Percentiles rank a stretch among this genome's conserved stretches.
Conservation (phyloP, 1,284 basidiomycete species). For the Ustilago vetiveriae region DNA sequence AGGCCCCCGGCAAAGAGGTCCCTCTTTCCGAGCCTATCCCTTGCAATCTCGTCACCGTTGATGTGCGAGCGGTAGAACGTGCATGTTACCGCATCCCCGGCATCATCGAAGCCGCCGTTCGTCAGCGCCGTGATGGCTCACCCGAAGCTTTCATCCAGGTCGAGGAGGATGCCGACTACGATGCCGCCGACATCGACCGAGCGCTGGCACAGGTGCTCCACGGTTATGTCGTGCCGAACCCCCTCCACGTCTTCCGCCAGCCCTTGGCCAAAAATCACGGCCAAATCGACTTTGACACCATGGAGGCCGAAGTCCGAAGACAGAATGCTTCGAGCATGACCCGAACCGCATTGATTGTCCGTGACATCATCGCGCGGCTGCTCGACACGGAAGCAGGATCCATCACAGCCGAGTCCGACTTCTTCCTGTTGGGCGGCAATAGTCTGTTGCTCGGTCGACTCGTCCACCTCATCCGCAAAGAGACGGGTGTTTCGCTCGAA, state of each 20-base stretch:
- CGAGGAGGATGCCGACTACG: conserved; percentile 66
- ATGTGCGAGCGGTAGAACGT: conserved; percentile 65
- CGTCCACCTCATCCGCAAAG: conserved; percentile 65
- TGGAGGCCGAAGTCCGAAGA: conserved; percentile 66
- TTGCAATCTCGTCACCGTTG: conserved; percentile 64
- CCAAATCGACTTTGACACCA: conserved; percentile 65
- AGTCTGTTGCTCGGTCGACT: conserved; percentile 65
- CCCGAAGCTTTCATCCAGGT: conserved; percentile 67
- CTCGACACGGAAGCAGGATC: conserved; percentile 66
- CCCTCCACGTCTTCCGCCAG: conserved; percentile 67
- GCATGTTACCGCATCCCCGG: conserved; percentile 67
- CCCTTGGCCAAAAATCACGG: conserved; percentile 64
- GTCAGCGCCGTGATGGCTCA: conserved; percentile 64
- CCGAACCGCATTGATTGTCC: conserved; percentile 62
- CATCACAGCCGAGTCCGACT: conserved; percentile 67
- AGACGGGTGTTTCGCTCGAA: conserved; percentile 65
- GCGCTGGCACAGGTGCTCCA: conserved; percentile 66
- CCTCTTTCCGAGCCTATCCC: conserved; percentile 65
- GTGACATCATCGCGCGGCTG: conserved; percentile 65
- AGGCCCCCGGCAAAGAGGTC: conserved; percentile 63
- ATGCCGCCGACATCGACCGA: conserved; percentile 66
- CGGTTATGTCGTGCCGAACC: conserved; percentile 67
- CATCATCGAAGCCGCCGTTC: conserved; percentile 65
- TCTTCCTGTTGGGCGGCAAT: conserved; percentile 67
- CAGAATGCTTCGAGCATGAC: conserved; percentile 66